Percentiles rank a stretch among this genome's conserved stretches.
Conservation (phyloP, 1,284 basidiomycete species). For the Salmacisia buchloeana region DNA sequence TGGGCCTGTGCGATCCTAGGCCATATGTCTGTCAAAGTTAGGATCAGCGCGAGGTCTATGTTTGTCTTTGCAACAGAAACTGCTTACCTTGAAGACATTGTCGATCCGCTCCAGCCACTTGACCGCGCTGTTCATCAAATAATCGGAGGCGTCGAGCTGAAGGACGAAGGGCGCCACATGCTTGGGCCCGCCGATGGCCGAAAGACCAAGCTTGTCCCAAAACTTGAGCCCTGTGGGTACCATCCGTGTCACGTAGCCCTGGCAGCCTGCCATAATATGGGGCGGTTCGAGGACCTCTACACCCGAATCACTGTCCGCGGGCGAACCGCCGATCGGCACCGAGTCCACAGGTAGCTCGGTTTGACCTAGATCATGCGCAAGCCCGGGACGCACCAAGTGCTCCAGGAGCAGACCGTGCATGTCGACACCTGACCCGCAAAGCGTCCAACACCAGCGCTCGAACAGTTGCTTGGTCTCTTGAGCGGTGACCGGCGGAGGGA, state of each 20-base stretch:
- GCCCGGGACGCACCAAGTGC: no score
- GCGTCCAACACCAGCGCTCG: background rate
- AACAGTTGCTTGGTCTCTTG: background rate
- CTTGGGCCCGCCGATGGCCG: conserved; percentile 32
- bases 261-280: conserved; percentile 30
- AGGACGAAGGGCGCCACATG: conserved; percentile 31
- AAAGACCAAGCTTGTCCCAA: conserved; percentile 42
- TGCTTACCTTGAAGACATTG: conserved; percentile 16
- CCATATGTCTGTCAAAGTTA: conserved; percentile 15
- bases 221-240: conserved; percentile 30
- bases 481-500: background rate
- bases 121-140: conserved; percentile 25
- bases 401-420: background rate
- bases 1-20: conserved; percentile 23
- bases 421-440: background rate
- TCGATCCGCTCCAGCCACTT: conserved; percentile 29
- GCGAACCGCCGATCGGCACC: background rate
- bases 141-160: conserved; percentile 21
- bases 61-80: background rate
- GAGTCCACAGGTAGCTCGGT: no score
- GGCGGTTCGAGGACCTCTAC: conserved; percentile 28
- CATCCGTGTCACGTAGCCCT: conserved; percentile 28
- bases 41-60: no score
- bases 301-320: background rate
- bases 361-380: no score